Percentiles rank a stretch among this genome's conserved stretches.
Conservation (phyloP, 2,329 filamentous ascomycete species). For the Botrytis elliptica region DNA sequence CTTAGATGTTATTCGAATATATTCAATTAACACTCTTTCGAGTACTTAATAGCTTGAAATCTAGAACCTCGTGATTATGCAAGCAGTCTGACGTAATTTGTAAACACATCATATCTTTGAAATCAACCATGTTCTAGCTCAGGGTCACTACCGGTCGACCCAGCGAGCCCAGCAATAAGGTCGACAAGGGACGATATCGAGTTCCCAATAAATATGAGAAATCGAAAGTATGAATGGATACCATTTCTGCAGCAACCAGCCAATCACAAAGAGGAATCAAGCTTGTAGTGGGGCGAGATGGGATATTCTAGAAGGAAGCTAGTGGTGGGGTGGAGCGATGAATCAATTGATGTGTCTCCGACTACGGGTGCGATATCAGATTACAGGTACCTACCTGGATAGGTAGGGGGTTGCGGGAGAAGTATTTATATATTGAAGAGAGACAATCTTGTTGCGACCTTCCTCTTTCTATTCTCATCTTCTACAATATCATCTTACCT, state of each 20-base stretch:
- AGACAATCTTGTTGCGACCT: background rate
- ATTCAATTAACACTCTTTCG: no score
- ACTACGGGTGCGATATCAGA: constrained; percentile 11
- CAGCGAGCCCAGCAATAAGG: background rate
- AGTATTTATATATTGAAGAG: constrained; percentile 3
- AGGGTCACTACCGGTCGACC: background rate
- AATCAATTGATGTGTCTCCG: background rate
- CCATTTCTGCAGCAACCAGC: background rate
- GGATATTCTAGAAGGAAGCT: background rate
- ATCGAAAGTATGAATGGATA: background rate
- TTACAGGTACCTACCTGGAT: background rate
- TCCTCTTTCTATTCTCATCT: background rate
- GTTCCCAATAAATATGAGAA: background rate
- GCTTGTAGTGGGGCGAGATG: background rate
- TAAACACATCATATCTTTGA: constrained; percentile 1
- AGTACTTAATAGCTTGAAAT: background rate
- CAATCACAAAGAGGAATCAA: background rate
- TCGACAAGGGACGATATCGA: background rate
- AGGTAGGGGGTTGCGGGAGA: background rate
- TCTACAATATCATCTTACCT: no score
- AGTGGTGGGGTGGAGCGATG: constrained; percentile 7
- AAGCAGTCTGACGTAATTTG: constrained; percentile 13
- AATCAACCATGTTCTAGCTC: constrained; percentile 8
- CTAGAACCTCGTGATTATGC: constrained; percentile 11
- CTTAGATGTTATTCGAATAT: no score